Conservation (phyloP, 73 alveolate genomes). For the Tetrahymena malaccensis region DNA sequence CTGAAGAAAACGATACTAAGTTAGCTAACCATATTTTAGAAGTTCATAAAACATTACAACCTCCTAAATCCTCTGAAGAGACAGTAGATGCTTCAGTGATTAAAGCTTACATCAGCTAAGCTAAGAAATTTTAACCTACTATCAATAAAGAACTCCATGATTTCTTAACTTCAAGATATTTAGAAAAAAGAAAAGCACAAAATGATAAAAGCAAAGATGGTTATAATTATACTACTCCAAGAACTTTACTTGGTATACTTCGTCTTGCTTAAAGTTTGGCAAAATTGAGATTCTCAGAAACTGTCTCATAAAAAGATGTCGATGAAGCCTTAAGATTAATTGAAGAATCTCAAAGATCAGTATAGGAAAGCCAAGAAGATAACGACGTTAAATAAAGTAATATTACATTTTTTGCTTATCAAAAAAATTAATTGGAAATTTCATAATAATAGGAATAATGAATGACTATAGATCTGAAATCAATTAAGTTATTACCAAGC, state of each 20-base stretch:
- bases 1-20: conserved; percentile 66
- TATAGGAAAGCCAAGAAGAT: conserved; percentile 1
- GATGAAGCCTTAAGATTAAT: conserved; percentile 86
- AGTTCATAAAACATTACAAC: conserved; percentile 39
- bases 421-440: no score
- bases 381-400: neutral
- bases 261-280: conserved; percentile 82
- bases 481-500: neutral
- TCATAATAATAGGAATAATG: neutral
- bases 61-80: conserved; percentile 13
- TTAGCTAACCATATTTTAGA: conserved; percentile 65
- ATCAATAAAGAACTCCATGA: conserved; percentile 79
- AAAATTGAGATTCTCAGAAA: conserved; percentile 69
- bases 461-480: neutral
- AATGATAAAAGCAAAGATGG: conserved; percentile 68
- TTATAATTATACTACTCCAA: conserved; percentile 91
- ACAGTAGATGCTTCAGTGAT: conserved; percentile 65
- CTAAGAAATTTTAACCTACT: conserved; percentile 67
- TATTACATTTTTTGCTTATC: neutral
- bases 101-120: conserved; percentile 76
- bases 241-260: conserved; percentile 89
- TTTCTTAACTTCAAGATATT: conserved; percentile 74
- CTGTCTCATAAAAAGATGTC: conserved; percentile 73
- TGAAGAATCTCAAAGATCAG: conserved; percentile 49
- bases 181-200: conserved; percentile 71